phyloP scores from a whole-genome alignment of 1,139 yeast species.

The Suhomyces terraborum region DNA sequence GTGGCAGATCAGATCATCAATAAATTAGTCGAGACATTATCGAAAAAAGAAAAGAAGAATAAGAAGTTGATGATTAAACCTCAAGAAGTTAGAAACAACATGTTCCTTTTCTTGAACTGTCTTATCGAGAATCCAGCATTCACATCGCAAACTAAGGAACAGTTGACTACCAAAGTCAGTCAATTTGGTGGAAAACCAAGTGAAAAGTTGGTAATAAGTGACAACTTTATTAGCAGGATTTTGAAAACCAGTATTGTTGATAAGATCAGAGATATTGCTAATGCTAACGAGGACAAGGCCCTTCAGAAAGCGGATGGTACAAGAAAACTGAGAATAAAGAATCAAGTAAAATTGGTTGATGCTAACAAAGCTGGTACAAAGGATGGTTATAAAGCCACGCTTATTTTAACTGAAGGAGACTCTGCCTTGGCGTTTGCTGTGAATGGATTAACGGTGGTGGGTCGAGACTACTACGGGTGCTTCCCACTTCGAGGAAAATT shows the following conservation, averaged over 20 bases:
- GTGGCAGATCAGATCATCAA: constrained; percentile 81
- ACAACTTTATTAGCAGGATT: constrained; percentile 71
- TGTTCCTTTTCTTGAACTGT: constrained; percentile 90
- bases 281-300: constrained; percentile 85
- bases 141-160: constrained; percentile 97
- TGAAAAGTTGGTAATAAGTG: constrained; percentile 67
- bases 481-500: constrained; percentile 95
- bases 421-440: constrained; percentile 94
- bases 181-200: constrained; percentile 80
- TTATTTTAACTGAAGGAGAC: constrained; percentile 95
- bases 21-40: constrained; percentile 62
- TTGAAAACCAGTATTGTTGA: constrained; percentile 79
- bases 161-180: constrained; percentile 81
- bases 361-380: constrained; percentile 96
- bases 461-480: constrained; percentile 93
- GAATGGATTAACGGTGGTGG: constrained; percentile 92
- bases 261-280: constrained; percentile 78
- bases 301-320: constrained; percentile 90
- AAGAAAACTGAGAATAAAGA: constrained; percentile 81
- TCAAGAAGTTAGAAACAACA: constrained; percentile 84
- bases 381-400: constrained; percentile 89
- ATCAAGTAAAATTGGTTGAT: constrained; percentile 88
- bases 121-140: constrained; percentile 95
- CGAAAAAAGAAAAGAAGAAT: constrained; percentile 74
- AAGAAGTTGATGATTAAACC: constrained; percentile 77